Evolutionary conservation across 2,329 filamentous ascomycete genomes (phyloP), one percentile per base, ranked within the genome.

Genomic region (Dactylonectria estremocensis): DNA sequence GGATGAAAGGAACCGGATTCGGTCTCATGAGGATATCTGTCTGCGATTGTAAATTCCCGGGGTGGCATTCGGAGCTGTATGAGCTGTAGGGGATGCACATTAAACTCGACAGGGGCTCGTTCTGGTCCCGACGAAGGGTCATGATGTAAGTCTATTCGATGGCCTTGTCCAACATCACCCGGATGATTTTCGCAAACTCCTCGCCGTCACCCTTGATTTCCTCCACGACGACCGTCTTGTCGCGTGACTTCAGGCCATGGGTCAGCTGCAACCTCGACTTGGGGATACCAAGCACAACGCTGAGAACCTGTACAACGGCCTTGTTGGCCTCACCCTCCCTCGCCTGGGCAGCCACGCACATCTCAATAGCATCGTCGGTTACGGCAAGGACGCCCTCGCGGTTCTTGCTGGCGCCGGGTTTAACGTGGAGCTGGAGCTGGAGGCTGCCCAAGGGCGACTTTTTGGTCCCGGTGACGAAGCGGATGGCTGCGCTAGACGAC

Each of bases 301-400:
- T 90, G 62, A 94, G 81, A 5, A 93, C 80, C 43, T 86, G 83
- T 55, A 89, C 80, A 2, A 93, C 89, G 5, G 91, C 91, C 75
- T 87, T 88, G 76, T 94, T 94, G 5, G 92, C 89, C 76, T 92
- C 90, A 14, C 91, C 91, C 14, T 93, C 90, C 67, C 86, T 85
- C 11, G 92, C 85, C 69, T 87, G 90, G 0, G 90, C 91, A 1
- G 91, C 81, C 2, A 93, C 91, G 54, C 90, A 91, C 1, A 94
- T 78, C 67, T 92, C 87, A 53, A 94, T 85, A 2, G 81, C 81
- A 7, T 88, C 84, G 24, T 89, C 84, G 0, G 86, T 85, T 4
- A 94, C 79, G 1, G 84, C 83, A 3, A 82, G 76, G 50, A 94
- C 83, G 14, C 91, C 91, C 72, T 92, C 87, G 37, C 90, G 87